Conservation (phyloP, 2,329 filamentous ascomycete species). For the Arthrobotrys iridis region DNA sequence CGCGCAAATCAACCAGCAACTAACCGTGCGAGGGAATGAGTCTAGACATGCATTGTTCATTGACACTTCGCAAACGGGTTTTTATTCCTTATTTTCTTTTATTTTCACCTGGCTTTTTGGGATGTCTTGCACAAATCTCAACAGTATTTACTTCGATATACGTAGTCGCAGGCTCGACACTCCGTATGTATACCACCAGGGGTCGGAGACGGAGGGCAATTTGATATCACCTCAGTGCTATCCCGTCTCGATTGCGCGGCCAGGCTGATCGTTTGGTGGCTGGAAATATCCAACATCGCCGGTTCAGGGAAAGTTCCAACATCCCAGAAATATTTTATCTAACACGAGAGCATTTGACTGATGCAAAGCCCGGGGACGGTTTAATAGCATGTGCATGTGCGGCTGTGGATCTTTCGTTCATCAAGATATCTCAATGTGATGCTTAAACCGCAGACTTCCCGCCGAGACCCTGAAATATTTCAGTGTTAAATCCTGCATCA, state of each 20-base stretch:
- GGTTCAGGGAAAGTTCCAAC: constrained; percentile 49
- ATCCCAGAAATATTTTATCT: constrained; percentile 14
- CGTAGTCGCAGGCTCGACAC: background rate
- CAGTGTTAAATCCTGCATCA: constrained; percentile 12
- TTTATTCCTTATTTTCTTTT: background rate
- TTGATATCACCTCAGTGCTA: background rate
- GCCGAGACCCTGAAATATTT: constrained; percentile 7
- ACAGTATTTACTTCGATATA: background rate
- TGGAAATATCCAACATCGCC: constrained; percentile 44
- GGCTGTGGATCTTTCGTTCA: constrained; percentile 32
- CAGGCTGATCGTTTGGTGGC: constrained; percentile 14
- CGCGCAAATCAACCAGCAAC: constrained; percentile 52
- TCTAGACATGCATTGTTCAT: constrained; percentile 30
- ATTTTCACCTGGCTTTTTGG: background rate
- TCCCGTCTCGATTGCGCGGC: constrained; percentile 14
- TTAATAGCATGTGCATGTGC: constrained; percentile 26
- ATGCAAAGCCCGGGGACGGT: constrained; percentile 38
- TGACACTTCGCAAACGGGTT: background rate
- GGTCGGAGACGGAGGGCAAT: constrained; percentile 18
- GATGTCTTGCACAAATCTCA: constrained; percentile 12
- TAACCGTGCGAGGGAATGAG: constrained; percentile 33
- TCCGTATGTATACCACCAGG: background rate
- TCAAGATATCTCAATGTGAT: background rate
- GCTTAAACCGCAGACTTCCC: background rate
- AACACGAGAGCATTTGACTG: constrained; percentile 17